These are phyloP conservation scores for Bipolaris sorokiniana DNA, from an alignment of 2,329 filamentous ascomycete genomes.

Conservation along the genomic window DNA sequence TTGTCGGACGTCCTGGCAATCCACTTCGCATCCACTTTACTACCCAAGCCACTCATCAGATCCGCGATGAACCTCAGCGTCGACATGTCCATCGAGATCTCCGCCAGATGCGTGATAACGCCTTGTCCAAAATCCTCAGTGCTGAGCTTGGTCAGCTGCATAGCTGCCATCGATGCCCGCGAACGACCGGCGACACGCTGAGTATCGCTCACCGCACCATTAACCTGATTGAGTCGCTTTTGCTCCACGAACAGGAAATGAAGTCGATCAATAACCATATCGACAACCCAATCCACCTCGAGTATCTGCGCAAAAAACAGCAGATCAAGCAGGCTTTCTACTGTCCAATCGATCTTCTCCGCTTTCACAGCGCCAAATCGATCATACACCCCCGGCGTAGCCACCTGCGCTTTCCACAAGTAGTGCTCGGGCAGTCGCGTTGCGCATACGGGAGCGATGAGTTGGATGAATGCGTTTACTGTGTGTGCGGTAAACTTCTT, in stretches of 20 bases:
- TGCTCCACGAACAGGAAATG: not conserved
- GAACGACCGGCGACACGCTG: not conserved
- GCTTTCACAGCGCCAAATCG: not conserved
- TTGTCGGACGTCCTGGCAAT: not conserved
- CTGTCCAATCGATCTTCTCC: constrained; percentile 3
- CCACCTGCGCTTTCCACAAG: constrained; percentile 1
- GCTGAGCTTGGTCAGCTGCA: not conserved
- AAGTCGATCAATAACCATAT: not conserved
- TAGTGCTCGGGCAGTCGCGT: constrained; percentile 6
- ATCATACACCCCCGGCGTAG: not conserved
- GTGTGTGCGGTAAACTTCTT: not conserved
- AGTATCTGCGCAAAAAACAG: not conserved
- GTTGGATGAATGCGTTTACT: constrained; percentile 9
- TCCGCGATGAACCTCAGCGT: constrained; percentile 1
- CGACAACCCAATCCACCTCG: constrained; percentile 2
- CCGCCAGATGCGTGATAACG: not conserved
- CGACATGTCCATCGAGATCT: not conserved
- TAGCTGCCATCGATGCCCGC: not conserved
- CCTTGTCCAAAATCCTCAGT: not conserved
- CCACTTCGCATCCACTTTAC: not conserved
- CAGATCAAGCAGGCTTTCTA: not conserved
- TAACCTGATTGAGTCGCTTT: not conserved
- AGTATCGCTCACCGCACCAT: not conserved
- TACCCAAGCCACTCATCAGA: not conserved
- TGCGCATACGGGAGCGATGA: constrained; percentile 3